phyloP scores from a whole-genome alignment of 2,329 filamentous ascomycete genomes.

The Talaromyces sp. region DNA sequence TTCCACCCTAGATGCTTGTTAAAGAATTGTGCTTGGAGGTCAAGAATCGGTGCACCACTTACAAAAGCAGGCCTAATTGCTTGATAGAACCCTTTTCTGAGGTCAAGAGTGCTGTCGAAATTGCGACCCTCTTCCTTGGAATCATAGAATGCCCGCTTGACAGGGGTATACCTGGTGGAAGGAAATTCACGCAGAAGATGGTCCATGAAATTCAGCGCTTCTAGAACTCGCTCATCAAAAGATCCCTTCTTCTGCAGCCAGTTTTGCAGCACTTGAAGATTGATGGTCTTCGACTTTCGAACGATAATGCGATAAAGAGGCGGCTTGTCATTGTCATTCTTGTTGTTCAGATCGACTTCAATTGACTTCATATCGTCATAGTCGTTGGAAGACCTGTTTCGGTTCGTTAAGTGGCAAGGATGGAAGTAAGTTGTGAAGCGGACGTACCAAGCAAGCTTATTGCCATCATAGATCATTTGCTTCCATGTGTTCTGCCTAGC shows the following conservation, averaged over 20 bases:
- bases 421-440: constrained; percentile 25
- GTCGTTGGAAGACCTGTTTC: constrained; percentile 35
- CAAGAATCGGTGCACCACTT: constrained; percentile 22
- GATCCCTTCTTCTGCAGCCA: constrained; percentile 56
- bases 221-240: constrained; percentile 66
- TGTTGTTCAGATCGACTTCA: constrained; percentile 65
- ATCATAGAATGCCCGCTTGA: constrained; percentile 82
- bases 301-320: constrained; percentile 62
- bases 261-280: constrained; percentile 60
- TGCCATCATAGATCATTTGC: constrained; percentile 74
- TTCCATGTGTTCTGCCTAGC: constrained; percentile 56
- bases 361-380: constrained; percentile 49
- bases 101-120: constrained; percentile 66
- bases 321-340: constrained; percentile 27
- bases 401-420: constrained; percentile 31
- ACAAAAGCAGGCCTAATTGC: constrained; percentile 72
- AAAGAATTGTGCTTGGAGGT: constrained; percentile 17
- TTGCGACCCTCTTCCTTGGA: constrained; percentile 46
- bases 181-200: constrained; percentile 82
- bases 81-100: constrained; percentile 84
- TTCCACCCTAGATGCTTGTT: constrained; percentile 49
- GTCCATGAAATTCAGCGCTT: constrained; percentile 86
- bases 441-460: constrained; percentile 76
- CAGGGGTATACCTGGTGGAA: constrained; percentile 60
- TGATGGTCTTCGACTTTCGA: constrained; percentile 62